phyloP scores from a whole-genome alignment of 495 filamentous ascomycete species.

The Penicillium coffeae region DNA sequence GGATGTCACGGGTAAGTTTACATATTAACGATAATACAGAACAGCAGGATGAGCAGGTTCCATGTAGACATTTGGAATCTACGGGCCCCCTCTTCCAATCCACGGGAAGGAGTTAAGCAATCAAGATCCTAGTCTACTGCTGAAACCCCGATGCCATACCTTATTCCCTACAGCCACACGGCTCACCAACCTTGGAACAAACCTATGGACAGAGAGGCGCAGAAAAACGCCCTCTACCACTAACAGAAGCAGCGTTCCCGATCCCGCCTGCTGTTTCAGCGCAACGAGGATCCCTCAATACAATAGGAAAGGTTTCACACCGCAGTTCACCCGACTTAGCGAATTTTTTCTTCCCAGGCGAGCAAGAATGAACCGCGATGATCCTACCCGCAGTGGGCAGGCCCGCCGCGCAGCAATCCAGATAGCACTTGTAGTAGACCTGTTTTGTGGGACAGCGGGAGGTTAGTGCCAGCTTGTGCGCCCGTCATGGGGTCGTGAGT shows the following conservation, averaged over 20 bases:
- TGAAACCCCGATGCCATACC: neutral
- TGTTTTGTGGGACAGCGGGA: neutral
- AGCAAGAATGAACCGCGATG: no score
- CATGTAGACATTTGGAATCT: no score
- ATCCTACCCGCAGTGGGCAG: slow-evolving; percentile 4
- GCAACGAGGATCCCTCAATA: neutral
- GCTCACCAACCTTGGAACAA: no score
- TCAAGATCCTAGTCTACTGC: neutral
- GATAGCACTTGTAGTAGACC: no score
- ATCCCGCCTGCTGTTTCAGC: slow-evolving; percentile 11
- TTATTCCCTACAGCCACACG: neutral
- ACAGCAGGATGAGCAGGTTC: no score
- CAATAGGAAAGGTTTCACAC: slow-evolving; percentile 21
- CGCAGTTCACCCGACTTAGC: neutral
- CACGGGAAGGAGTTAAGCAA: neutral
- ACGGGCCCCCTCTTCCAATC: no score
- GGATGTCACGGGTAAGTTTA: no score
- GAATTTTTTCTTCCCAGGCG: neutral
- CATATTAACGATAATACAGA: no score
- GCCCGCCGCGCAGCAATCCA: no score
- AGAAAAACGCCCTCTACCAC: no score
- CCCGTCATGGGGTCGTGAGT: neutral
- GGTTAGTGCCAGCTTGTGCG: neutral
- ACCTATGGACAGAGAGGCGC: no score
- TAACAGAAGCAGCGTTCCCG: neutral